These are phyloP conservation scores for Pulveroboletus sp. DNA, from an alignment of 768 basidiomycete genomes.

Conservation along the genomic window DNA sequence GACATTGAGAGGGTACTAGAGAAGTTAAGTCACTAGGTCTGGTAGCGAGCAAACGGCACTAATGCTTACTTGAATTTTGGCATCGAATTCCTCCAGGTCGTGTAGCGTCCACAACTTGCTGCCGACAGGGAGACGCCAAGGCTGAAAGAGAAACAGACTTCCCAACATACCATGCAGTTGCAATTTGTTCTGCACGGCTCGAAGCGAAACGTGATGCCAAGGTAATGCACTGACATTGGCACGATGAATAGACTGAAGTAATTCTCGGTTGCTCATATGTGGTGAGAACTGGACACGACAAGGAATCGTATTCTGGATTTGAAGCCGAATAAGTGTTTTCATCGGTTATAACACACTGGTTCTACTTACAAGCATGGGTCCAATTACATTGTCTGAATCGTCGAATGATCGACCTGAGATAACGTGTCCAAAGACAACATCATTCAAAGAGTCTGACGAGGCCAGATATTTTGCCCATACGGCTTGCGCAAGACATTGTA, in stretches of 20 bases:
- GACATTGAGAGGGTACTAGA: conserved; percentile 43
- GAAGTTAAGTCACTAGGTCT: neutral
- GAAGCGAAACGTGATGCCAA: conserved; percentile 47
- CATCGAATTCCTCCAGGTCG: conserved; percentile 11
- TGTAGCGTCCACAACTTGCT: conserved; percentile 23
- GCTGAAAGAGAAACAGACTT: conserved; percentile 46
- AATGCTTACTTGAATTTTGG: conserved; percentile 30
- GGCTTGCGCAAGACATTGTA: conserved; percentile 37
- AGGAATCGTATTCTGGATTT: conserved; percentile 44
- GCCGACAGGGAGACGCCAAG: conserved; percentile 6
- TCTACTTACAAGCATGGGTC: conserved; percentile 43
- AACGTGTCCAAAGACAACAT: conserved; percentile 46
- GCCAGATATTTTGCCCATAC: conserved; percentile 30
- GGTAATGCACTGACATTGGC: conserved; percentile 37
- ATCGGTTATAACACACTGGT: neutral
- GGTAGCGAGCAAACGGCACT: neutral
- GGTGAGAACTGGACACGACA: conserved; percentile 36
- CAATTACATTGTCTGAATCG: conserved; percentile 42
- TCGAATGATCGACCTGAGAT: conserved; percentile 43
- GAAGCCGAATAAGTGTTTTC: neutral
- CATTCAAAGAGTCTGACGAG: conserved; percentile 18
- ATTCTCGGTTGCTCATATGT: conserved; percentile 27
- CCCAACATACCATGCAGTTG: conserved; percentile 35
- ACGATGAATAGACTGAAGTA: conserved; percentile 37
- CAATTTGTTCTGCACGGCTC: conserved; percentile 37